Evolutionary conservation across 192 early-diverging fungal genomes (phyloP), one percentile per base, ranked within the genome.

Genomic region (Backusella sp.): DNA sequence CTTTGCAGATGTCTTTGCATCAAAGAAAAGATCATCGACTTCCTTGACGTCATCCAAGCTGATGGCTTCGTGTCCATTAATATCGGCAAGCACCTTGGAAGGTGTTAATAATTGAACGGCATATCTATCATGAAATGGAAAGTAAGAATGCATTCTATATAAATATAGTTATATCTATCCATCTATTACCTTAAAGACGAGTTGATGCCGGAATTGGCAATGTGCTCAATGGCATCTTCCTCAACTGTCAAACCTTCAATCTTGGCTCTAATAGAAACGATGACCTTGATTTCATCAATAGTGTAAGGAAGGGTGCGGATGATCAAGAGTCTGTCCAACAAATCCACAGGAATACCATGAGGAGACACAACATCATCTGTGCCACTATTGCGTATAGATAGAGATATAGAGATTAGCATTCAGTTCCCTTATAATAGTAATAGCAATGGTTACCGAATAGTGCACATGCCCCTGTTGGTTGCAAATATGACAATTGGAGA

Each of bases 401-500:
- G 21, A 65, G 65, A n/a, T n/a, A 53, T 0, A 21, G 6, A 6
- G 8, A 4, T 53, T 62, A 67, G 70, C n/a, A 14, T 9, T 21
- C 30, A 21, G 12, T 15, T 53, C 39, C 7, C 5, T 41, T 41
- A 41, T 11, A 44, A 44, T 15, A 44, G 19, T 15, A 44, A 4
- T 4, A 44, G 4, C 23, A 76, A 41, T 41, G 21, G 9, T 72
- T 77, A 77, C 76, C 77, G 65, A 74, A 79, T 79, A 69, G 73
- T 74, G 56, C 77, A 79, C 72, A 74, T 79, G 66, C 78, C 75
- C 81, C 92, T 80, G 72, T 99, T 99, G 28, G 97, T 97, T 4
- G 98, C 98, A 84, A 99, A 93, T 65, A 99, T 93, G 15, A 99
- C 98, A 79, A 99, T 97, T 23, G 98, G 98, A 11, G 95, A 94